phyloP scores from a whole-genome alignment of 257 asterid species.

The Apocynum venetum region DNA sequence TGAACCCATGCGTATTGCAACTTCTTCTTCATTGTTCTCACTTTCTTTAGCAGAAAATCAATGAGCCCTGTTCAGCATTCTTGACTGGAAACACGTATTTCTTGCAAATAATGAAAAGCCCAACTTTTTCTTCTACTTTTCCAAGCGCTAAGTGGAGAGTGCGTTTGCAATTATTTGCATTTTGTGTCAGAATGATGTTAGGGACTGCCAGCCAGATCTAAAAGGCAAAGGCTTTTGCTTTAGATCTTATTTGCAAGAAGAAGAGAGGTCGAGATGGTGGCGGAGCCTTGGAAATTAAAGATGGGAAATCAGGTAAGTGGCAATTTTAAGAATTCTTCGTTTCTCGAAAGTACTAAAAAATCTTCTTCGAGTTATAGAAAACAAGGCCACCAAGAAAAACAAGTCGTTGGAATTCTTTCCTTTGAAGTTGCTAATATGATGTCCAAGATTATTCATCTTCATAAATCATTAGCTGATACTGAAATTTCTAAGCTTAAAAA shows the following conservation, averaged over 20 bases:
- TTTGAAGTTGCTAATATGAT: slow-evolving; percentile 96
- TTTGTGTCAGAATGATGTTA: background rate
- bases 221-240: slow-evolving; percentile 20
- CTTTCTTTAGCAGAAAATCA: slow-evolving; percentile 32
- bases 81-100: slow-evolving; percentile 9
- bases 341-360: slow-evolving; percentile 52
- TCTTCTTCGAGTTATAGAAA: slow-evolving; percentile 38
- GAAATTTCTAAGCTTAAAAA: slow-evolving; percentile 63
- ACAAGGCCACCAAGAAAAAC: slow-evolving; percentile 33
- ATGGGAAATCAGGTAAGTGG: slow-evolving; percentile 93
- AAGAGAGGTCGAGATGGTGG: slow-evolving; percentile 60
- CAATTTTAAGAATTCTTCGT: slow-evolving; percentile 69
- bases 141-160: background rate
- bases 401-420: slow-evolving; percentile 66
- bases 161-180: background rate
- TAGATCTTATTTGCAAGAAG: slow-evolving; percentile 24
- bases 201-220: slow-evolving; percentile 43
- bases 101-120: slow-evolving; percentile 4
- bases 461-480: slow-evolving; percentile 62
- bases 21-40: slow-evolving; percentile 22
- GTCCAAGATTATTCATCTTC: slow-evolving; percentile 80
- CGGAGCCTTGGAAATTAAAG: slow-evolving; percentile 78
- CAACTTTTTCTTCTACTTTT: slow-evolving; percentile 1
- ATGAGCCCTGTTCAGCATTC: slow-evolving; percentile 15
- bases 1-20: slow-evolving; percentile 24